Evolutionary conservation across 164 flowering plant species (phyloP), one percentile per base, ranked within the genome.

Genomic region (Dillenia turbinata): DNA sequence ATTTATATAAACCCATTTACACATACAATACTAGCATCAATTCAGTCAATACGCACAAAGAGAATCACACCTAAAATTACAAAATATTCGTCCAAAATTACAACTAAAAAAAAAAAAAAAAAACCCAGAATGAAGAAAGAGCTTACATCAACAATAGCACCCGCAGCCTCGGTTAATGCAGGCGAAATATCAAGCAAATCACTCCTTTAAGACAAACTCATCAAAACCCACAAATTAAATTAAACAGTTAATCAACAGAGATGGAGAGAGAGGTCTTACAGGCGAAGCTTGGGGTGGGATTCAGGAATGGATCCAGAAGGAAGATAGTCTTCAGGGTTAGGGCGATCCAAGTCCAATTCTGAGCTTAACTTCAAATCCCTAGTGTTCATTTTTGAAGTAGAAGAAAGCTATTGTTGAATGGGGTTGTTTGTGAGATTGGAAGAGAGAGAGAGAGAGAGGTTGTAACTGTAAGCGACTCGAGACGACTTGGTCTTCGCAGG

Each of bases 181-280:
- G 95, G 95, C 9, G 98, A 87, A 65, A 94, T 87, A 60, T 94
- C 96, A 40, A 94, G 84, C 81, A 91, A 82, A 82, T 94, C 96
- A 48, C 85, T 73, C 79, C 98, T 94, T 71, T 53, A 67, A 56
- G 49, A n/a, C 3, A 52, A 50, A 59, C 12, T 13, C 11, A 47
- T 26, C 11, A 6, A 22, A 33, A 33, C 24, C 50, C 19, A 44
- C 26, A 54, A 44, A 43, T 2, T 54, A 8, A 56, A 16, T 15
- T 61, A 14, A 14, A 11, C 47, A 53, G 8, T 11, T 10, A 19
- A 43, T 11, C n/a, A 17, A 66, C 40, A 62, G 43, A 58, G 26
- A 12, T n/a, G 24, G 16, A 61, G 44, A 44, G 52, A 40, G 44
- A 43, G 49, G 26, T 24, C 9, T 69, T 86, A 94, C 98, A 94